Conservation (phyloP, 345 rosid species). For the Moringa oleifera region DNA sequence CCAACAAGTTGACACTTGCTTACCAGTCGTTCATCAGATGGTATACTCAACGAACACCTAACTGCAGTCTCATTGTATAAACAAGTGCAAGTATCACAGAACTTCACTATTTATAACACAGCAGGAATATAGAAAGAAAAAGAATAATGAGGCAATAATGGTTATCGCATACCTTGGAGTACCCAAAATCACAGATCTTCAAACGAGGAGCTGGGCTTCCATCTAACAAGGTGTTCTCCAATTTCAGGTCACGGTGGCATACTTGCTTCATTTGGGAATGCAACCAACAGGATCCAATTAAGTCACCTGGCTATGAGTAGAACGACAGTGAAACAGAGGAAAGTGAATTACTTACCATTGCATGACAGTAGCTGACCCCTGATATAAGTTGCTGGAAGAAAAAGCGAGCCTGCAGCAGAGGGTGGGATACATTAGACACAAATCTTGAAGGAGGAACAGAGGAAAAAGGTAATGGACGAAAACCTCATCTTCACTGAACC, state of each 20-base stretch:
- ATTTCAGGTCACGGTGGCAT: constrained; percentile 92
- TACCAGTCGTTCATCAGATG: too few species aligned
- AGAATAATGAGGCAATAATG: too few species aligned
- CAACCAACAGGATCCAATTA: constrained; percentile 5
- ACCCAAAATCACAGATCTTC: constrained; percentile 99
- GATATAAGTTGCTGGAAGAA: constrained; percentile 89
- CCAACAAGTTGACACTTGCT: too few species aligned
- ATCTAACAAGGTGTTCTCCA: constrained; percentile 92
- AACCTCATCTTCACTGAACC: constrained; percentile 85
- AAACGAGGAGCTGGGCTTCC: constrained; percentile 95
- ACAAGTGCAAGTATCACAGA: too few species aligned
- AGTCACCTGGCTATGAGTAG: constrained; percentile 9
- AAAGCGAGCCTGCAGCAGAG: constrained; percentile 51
- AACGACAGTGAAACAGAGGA: neutral
- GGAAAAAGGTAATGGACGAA: neutral
- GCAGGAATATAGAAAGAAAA: constrained; percentile 1
- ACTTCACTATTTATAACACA: too few species aligned
- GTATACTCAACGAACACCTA: too few species aligned
- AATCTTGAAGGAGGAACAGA: neutral
- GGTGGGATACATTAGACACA: neutral
- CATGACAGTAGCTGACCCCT: constrained; percentile 90
- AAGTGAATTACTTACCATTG: constrained; percentile 43
- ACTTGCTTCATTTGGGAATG: constrained; percentile 54
- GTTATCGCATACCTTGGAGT: constrained; percentile 75
- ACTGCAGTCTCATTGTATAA: too few species aligned